Conservation (phyloP, 2,329 filamentous ascomycete species). For the Escovopsis sp. region DNA sequence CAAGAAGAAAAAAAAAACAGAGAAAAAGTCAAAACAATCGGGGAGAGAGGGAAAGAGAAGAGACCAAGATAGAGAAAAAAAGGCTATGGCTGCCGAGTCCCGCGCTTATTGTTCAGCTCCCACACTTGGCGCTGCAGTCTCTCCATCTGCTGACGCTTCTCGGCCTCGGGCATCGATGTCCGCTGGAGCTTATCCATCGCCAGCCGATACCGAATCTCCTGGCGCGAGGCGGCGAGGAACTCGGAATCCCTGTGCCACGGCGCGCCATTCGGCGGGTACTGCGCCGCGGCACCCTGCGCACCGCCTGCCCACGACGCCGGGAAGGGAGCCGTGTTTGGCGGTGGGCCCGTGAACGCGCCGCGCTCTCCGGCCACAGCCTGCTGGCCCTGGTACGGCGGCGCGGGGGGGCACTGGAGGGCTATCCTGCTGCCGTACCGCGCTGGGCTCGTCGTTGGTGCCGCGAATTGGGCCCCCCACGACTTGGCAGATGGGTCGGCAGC, state of each 20-base stretch:
- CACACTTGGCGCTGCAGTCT: slow-evolving; percentile 5
- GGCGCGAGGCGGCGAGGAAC: not conserved
- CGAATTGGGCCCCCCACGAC: too few relatives aligned
- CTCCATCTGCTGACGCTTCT: slow-evolving; percentile 4
- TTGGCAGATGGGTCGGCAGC: too few relatives aligned
- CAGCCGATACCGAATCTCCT: slow-evolving; percentile 45
- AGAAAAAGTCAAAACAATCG: too few relatives aligned
- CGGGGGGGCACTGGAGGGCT: too few relatives aligned
- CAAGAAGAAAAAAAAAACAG: too few relatives aligned
- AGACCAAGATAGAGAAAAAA: not conserved
- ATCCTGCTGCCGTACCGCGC: too few relatives aligned
- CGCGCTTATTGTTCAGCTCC: slow-evolving; percentile 4
- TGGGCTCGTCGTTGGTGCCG: too few relatives aligned
- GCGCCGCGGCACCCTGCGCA: not conserved
- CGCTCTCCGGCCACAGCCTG: not conserved
- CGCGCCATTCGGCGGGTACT: not conserved
- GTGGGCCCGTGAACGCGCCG: too few relatives aligned
- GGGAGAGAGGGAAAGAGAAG: not conserved
- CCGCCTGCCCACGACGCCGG: not conserved
- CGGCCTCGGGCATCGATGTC: slow-evolving; percentile 5
- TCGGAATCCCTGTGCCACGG: not conserved
- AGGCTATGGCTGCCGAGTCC: slow-evolving; percentile 3
- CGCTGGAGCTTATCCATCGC: slow-evolving; percentile 48
- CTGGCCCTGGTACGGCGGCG: not conserved
- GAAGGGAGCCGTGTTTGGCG: too few relatives aligned